phyloP scores from a whole-genome alignment of 345 rosid genomes.

The Citrus glauca region DNA sequence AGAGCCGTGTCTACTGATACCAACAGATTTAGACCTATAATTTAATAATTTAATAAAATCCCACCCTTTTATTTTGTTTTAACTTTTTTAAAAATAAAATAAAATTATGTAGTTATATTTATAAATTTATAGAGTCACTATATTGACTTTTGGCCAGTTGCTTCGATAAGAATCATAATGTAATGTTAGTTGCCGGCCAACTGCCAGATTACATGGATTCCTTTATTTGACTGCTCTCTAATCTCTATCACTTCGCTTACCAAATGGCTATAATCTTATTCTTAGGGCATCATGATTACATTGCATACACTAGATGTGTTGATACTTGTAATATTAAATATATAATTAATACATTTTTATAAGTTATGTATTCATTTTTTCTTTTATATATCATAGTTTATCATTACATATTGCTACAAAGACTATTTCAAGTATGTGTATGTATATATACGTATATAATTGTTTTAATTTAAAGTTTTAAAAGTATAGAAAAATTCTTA shows the following conservation, averaged over 20 bases:
- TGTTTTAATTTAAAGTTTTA: too few relatives aligned
- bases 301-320: not conserved
- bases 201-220: not conserved
- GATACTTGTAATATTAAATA: too few relatives aligned
- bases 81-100: too few relatives aligned
- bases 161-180: not conserved
- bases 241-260: not conserved
- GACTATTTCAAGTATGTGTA: too few relatives aligned
- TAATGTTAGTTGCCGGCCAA: not conserved
- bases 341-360: too few relatives aligned
- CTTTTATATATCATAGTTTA: too few relatives aligned
- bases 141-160: not conserved
- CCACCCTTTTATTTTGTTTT: not conserved
- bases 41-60: not conserved
- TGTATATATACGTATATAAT: too few relatives aligned
- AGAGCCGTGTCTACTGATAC: not conserved
- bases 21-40: not conserved
- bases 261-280: not conserved
- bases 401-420: too few relatives aligned
- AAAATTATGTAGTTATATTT: too few relatives aligned
- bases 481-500: too few relatives aligned
- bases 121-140: not conserved
- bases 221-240: not conserved
- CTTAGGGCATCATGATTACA: not conserved
- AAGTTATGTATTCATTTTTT: too few relatives aligned